Evolutionary conservation across 495 filamentous ascomycete species (phyloP).

Genomic region (Neurospora sp.): DNA sequence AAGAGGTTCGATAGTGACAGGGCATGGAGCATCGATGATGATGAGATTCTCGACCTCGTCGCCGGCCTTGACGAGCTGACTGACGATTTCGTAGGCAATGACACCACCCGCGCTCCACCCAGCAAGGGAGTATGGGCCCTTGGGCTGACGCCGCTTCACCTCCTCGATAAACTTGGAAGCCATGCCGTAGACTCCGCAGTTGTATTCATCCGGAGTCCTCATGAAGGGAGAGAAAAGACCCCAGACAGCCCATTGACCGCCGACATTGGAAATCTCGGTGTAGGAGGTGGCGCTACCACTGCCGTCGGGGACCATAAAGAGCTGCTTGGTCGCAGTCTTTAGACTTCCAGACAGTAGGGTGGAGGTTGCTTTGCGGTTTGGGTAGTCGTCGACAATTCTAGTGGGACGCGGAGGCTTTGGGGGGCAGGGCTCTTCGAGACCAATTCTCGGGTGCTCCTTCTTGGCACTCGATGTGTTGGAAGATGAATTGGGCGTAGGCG

Average conservation of each 20-base stretch:
- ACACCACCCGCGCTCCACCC: constrained; percentile 88
- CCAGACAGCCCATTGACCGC: constrained; percentile 44
- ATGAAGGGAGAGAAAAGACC: constrained; percentile 59
- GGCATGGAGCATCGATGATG: constrained; percentile 77
- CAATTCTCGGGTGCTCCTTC: constrained; percentile 19
- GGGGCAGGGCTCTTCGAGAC: constrained; percentile 22
- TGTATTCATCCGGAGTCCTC: constrained; percentile 45
- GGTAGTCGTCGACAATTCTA: constrained; percentile 55
- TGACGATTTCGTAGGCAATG: constrained; percentile 74
- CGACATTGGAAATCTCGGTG: constrained; percentile 40
- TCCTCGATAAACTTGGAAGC: constrained; percentile 47
- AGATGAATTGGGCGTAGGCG: constrained; percentile 6
- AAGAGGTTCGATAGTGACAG: constrained; percentile 65
- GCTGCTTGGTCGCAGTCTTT: constrained; percentile 46
- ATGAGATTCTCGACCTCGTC: constrained; percentile 66
- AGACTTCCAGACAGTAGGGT: constrained; percentile 56
- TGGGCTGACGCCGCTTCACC: constrained; percentile 51
- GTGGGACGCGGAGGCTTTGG: constrained; percentile 28
- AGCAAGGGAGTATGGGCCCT: constrained; percentile 57
- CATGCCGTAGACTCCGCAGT: constrained; percentile 46
- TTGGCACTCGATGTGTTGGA: not conserved
- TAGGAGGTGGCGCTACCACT: constrained; percentile 61
- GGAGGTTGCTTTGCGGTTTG: constrained; percentile 52
- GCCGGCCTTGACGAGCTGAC: constrained; percentile 55
- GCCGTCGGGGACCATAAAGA: constrained; percentile 72